Conservation (phyloP, 176 grass and related monocot genomes). For the Triticum timopheevii region DNA sequence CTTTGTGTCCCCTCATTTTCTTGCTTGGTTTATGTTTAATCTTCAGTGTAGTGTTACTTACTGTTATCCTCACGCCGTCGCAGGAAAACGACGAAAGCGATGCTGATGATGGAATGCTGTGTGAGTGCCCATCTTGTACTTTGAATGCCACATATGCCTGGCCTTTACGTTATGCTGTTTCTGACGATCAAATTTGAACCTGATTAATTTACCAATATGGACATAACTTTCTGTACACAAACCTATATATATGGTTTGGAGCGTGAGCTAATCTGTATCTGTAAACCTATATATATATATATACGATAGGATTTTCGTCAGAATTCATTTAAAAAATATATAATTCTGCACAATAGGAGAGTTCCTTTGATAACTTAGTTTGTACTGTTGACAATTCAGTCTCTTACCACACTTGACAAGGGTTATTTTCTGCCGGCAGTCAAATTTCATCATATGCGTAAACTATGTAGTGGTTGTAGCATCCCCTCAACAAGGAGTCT, state of each 20-base stretch:
- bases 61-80: conserved; percentile 20
- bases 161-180: neutral
- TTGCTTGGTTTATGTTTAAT: neutral
- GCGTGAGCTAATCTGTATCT: neutral
- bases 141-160: neutral
- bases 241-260: neutral
- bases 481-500: neutral
- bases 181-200: neutral
- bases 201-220: neutral
- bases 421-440: neutral
- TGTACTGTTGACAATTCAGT: neutral
- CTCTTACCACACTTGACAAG: neutral
- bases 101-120: conserved; percentile 77
- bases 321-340: neutral
- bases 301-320: neutral
- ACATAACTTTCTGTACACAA: neutral
- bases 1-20: neutral
- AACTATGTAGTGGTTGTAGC: neutral
- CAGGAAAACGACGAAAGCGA: conserved; percentile 59
- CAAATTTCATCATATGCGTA: neutral
- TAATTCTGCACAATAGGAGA: neutral
- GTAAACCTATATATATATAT: too few relatives aligned
- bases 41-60: neutral
- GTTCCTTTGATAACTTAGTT: neutral
- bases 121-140: conserved; percentile 55